Base-by-base conservation (phyloP, 345 rosid species). In the Rhizophora apiculata region DNA sequence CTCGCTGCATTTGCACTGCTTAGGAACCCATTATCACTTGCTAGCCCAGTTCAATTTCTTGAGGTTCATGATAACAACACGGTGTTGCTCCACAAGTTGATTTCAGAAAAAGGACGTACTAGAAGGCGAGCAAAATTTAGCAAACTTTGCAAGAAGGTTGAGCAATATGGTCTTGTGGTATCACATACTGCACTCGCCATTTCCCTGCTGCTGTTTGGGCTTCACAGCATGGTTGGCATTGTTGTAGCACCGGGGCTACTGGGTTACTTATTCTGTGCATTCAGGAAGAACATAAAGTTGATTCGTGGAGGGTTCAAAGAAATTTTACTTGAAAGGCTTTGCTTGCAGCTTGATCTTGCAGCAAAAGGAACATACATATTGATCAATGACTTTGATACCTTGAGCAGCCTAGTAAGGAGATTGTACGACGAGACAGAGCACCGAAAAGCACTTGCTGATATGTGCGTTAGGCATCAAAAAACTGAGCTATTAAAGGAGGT, bases 301-400 rank as follows among this genome's bases (percentile, higher is more conserved):
- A 11, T 52, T 34, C 30, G 54, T 6, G 68, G 70, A 62, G 66
- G 78, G 69, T 18, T 24, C 62, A 61, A 75, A 54, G 78, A 64
- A 66, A 80, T 79, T 60, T 37, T 61, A 73, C 78, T 73, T 15
- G 81, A 85, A 68, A 85, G 82, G 39, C 76, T 85, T 2, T 69
- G 78, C 24, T 70, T 66, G 10, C 89, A 94, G 80, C 82, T 92
- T n/a, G 94, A 95, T 51, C 66, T 77, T 24, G 95, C 96, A 8
- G 96, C 93, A 1, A 95, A 83, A 82, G 95, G 92, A 69, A 74
- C 83, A 46, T 95, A 79, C 62, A 83, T 90, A 76, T 18, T 88
- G 80, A 77, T 86, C 57, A 90, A 95, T n/a, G 96, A 90, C 76
- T 83, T 95, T 59, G 86, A 88, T 53, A 92, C 96, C 0, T 71